These are phyloP conservation scores for Microthlaspi erraticum DNA, from an alignment of 345 rosid genomes.

Conservation along the genomic window DNA sequence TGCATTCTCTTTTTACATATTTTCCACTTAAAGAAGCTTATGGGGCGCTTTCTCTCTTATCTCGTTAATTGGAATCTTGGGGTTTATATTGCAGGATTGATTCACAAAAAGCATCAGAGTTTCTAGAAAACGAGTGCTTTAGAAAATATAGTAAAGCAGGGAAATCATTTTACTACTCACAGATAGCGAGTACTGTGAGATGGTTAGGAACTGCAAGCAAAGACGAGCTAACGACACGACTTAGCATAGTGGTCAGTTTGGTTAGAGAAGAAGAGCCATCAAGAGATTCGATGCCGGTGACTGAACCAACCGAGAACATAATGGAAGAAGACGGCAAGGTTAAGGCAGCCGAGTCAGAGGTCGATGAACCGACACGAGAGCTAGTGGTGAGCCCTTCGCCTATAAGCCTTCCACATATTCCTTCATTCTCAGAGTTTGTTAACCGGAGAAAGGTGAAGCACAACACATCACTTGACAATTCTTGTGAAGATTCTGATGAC, in stretches of 20 bases:
- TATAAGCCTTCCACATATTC: slow-evolving; percentile 58
- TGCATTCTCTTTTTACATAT: not conserved
- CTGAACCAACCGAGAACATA: slow-evolving; percentile 23
- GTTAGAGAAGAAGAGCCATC: slow-evolving; percentile 32
- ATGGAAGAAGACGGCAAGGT: slow-evolving; percentile 21
- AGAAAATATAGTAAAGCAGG: slow-evolving; percentile 84
- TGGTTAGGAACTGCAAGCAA: slow-evolving; percentile 69
- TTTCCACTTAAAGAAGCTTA: not conserved
- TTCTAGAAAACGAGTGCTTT: slow-evolving; percentile 80
- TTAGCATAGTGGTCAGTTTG: slow-evolving; percentile 40
- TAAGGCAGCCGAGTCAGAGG: slow-evolving; percentile 26
- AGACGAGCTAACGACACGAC: slow-evolving; percentile 47
- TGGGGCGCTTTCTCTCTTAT: not conserved
- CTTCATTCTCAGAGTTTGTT: slow-evolving; percentile 79
- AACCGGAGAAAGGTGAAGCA: slow-evolving; percentile 52
- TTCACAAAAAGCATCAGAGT: slow-evolving; percentile 53
- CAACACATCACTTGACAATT: slow-evolving; percentile 41
- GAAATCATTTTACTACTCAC: slow-evolving; percentile 82
- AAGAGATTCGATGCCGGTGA: slow-evolving; percentile 18
- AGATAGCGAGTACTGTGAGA: slow-evolving; percentile 79
- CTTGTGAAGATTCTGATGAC: slow-evolving; percentile 38
- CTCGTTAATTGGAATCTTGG: slow-evolving; percentile 2
- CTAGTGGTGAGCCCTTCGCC: slow-evolving; percentile 25
- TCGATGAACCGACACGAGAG: slow-evolving; percentile 17
- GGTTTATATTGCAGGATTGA: slow-evolving; percentile 56